Base-by-base conservation (phyloP, 768 basidiomycete species). In the Suillus discolor region DNA sequence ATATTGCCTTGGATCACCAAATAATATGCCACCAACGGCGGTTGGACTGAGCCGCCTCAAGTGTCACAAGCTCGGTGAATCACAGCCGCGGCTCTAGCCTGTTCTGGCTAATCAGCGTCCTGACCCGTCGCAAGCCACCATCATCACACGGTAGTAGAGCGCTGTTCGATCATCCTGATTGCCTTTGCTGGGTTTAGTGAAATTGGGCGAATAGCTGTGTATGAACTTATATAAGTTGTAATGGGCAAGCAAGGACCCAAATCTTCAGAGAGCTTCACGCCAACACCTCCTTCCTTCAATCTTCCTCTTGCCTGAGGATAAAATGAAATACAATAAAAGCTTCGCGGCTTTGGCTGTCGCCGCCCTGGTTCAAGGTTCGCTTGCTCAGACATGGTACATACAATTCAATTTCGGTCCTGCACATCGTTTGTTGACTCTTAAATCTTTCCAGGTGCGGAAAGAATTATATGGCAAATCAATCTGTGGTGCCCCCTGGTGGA, bases 371-470 rank as follows among this genome's bases (percentile, higher is more conserved):
- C 39, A 5, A n/a, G 34, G 67, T 18, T 66, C 61, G 9, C 55
- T 67, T 7, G 74, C 72, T 25, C 74, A 74, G 51, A 67, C 74
- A 69, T 77, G 76, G 75, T 73, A 9, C 45, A 68, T 51, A 57
- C n/a, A 1, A 12, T 20, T 20, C n/a, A 1, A 12, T 20, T 20
- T 42, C 12, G 59, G 11, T 57, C 23, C 5, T 6, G 9, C 4
- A 15, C 38, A 15, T 38, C 23, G 23, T 16, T n/a, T 55, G 12
- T 44, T 51, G 20, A 23, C 34, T 25, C 13, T 15, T 5, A 16
- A 39, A 39, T 55, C 36, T 61, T 34, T n/a, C 31, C 38, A 85
- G 85, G 84, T 85, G 84, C 55, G 83, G 83, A 49, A 85, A 85
- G 71, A 79, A 84, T 67, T 86, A 74, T 69, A 81, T 80, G 76